Percentiles rank a stretch among this genome's conserved stretches.
phyloP scores from a whole-genome alignment of 495 filamentous ascomycete species.

The Penicillium salamii region DNA sequence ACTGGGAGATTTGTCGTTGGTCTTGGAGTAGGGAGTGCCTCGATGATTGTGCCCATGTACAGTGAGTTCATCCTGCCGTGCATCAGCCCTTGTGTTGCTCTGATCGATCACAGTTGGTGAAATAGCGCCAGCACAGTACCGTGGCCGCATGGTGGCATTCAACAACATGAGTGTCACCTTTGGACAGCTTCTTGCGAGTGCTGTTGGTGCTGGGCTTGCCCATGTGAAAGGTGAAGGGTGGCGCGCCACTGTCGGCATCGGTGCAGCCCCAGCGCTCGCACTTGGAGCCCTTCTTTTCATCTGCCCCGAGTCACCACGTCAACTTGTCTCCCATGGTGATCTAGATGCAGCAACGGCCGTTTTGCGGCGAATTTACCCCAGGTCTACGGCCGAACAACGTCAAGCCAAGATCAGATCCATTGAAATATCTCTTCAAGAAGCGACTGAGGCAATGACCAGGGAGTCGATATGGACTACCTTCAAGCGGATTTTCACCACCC shows the following conservation, averaged over 20 bases:
- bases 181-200: conserved; percentile 51
- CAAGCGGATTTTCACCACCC: conserved; percentile 36
- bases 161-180: conserved; percentile 55
- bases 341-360: conserved; percentile 33
- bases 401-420: conserved; percentile 34
- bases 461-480: conserved; percentile 34
- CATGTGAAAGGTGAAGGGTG: conserved; percentile 28
- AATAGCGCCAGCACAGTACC: conserved; percentile 47
- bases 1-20: conserved; percentile 50
- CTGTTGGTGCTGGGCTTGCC: conserved; percentile 47
- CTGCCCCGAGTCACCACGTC: conserved; percentile 51
- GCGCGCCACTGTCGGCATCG: conserved; percentile 49
- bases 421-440: conserved; percentile 26
- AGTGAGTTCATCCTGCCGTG: conserved; percentile 11
- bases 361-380: conserved; percentile 36
- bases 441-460: neutral
- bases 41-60: conserved; percentile 48
- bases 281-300: conserved; percentile 40
- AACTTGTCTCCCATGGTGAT: conserved; percentile 43
- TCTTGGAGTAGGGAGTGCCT: conserved; percentile 51
- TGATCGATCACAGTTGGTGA: conserved; percentile 31
- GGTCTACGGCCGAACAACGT: conserved; percentile 33
- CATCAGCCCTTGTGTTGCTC: neutral
- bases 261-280: conserved; percentile 44
- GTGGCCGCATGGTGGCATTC: conserved; percentile 53